These are phyloP conservation scores for Clausena lansium DNA, from an alignment of 345 rosid species.

Conservation along the genomic window DNA sequence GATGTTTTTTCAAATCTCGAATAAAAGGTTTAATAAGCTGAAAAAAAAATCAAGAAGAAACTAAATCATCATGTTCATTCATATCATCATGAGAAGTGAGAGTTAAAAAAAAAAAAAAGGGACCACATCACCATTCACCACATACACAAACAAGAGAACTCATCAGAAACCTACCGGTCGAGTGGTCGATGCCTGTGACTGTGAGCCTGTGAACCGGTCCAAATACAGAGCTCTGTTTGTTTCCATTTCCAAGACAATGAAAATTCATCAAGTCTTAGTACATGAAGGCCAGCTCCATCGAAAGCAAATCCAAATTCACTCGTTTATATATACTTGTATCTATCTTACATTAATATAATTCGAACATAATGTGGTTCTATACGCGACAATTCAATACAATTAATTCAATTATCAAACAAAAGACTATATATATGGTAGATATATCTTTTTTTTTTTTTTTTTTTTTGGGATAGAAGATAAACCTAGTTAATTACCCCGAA, in stretches of 20 bases:
- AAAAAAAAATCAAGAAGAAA: neutral
- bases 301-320: neutral
- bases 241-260: neutral
- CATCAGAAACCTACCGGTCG: neutral
- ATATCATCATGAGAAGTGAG: too few species aligned
- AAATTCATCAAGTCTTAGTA: neutral
- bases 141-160: neutral
- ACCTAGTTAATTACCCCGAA: too few species aligned
- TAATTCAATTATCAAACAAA: neutral
- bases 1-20: too few species aligned
- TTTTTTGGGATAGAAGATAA: too few species aligned
- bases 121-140: neutral
- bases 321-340: neutral
- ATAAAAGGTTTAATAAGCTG: neutral
- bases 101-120: neutral
- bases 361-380: neutral
- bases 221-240: neutral
- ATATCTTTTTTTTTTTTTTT: too few species aligned
- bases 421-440: too few species aligned
- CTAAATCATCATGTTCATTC: neutral
- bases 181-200: neutral
- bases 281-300: neutral
- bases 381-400: neutral
- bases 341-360: neutral
- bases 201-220: neutral